Evolutionary conservation across 306 rosid species (phyloP).

Genomic region (Adenanthera pavonina): DNA sequence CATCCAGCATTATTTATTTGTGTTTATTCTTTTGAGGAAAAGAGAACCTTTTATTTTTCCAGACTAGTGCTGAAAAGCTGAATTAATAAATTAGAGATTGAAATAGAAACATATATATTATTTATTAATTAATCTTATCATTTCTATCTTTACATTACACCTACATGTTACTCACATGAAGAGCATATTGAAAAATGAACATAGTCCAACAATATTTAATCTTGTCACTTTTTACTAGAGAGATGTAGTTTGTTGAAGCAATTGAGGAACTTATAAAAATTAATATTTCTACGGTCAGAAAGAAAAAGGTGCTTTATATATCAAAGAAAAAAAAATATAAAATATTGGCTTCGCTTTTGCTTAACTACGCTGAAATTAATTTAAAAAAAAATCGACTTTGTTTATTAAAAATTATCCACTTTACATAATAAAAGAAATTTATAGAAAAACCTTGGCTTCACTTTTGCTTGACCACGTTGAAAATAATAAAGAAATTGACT

Average conservation of each 20-base stretch:
- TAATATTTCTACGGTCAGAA: background rate
- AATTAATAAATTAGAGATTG: background rate
- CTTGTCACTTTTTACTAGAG: background rate
- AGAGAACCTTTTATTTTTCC: background rate
- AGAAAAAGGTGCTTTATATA: background rate
- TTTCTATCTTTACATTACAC: background rate
- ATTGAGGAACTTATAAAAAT: background rate
- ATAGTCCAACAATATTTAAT: background rate
- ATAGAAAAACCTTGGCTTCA: background rate
- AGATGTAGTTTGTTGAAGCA: background rate
- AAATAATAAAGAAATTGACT: background rate
- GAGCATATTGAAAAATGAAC: background rate
- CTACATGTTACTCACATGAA: constrained; percentile 1
- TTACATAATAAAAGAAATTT: background rate
- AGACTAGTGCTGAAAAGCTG: background rate
- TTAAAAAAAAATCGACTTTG: background rate
- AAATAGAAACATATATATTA: background rate
- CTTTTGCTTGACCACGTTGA: background rate
- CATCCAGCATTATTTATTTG: constrained; percentile 6
- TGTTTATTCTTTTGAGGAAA: background rate
- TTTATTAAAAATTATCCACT: background rate
- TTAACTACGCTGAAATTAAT: background rate
- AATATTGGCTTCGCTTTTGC: background rate
- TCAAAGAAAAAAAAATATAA: background rate
- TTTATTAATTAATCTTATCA: background rate